Percentiles rank a stretch among this genome's conserved stretches.
phyloP scores from a whole-genome alignment of 441 rosid species.

The Dalechampia spathulata region DNA sequence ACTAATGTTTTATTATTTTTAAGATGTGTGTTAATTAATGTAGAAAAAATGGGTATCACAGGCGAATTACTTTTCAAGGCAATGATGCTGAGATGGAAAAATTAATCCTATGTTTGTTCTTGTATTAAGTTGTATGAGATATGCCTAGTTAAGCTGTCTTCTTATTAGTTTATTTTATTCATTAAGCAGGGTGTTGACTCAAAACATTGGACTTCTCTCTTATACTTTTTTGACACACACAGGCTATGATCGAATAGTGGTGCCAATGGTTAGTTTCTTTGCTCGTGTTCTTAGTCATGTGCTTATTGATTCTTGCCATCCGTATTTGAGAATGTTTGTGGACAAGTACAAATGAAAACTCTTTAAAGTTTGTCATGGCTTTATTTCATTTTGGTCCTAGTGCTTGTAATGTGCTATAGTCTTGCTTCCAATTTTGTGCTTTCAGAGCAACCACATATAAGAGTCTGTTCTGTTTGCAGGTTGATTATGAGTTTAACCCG shows the following conservation, averaged over 20 bases:
- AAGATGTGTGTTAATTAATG: too few relatives aligned
- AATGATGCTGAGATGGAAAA: too few relatives aligned
- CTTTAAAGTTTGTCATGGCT: background rate
- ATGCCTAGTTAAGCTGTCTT: constrained; percentile 8
- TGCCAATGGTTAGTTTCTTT: constrained; percentile 73
- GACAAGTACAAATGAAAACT: background rate
- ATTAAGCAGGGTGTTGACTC: constrained; percentile 48
- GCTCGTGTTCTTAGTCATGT: background rate
- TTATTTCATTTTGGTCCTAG: background rate
- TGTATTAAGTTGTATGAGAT: constrained; percentile 2
- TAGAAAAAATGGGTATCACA: too few relatives aligned
- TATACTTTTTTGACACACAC: constrained; percentile 71
- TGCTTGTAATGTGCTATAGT: background rate
- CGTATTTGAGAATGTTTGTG: background rate
- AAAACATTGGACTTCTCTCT: constrained; percentile 86
- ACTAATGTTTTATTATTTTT: too few relatives aligned
- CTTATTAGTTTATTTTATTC: constrained; percentile 23
- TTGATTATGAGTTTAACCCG: constrained; percentile 61
- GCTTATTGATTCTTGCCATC: background rate
- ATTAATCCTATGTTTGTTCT: too few relatives aligned
- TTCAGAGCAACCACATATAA: too few relatives aligned
- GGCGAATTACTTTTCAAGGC: too few relatives aligned
- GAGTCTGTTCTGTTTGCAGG: constrained; percentile 36
- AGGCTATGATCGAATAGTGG: constrained; percentile 80
- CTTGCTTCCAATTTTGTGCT: background rate